Conservation (phyloP, 768 basidiomycete genomes). For the Kwoniella shandongensis region DNA sequence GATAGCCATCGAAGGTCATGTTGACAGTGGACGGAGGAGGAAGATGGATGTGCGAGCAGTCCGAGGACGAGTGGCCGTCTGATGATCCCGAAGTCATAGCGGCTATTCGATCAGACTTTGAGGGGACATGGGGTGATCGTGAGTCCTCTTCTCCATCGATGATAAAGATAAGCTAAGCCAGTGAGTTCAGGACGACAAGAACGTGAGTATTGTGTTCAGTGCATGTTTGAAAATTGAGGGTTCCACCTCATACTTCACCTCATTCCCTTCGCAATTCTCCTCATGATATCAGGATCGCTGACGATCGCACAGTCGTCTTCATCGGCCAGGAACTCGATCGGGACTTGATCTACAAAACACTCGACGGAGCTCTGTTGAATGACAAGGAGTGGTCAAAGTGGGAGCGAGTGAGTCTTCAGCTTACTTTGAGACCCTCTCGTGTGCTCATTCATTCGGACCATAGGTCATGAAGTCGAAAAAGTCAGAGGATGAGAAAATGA, state of each 20-base stretch:
- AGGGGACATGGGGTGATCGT: constrained; percentile 53
- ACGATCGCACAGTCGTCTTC: constrained; percentile 23
- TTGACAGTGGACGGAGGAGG: constrained; percentile 46
- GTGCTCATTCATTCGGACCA: background rate
- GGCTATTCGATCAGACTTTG: constrained; percentile 49
- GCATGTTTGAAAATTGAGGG: no score
- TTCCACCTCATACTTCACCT: background rate
- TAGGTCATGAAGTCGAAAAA: constrained; percentile 27
- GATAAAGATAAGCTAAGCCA: background rate
- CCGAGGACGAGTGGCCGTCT: constrained; percentile 42
- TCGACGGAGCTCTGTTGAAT: constrained; percentile 41
- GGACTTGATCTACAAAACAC: constrained; percentile 36
- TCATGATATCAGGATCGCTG: background rate
- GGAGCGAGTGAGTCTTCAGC: constrained; percentile 31
- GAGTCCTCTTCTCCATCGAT: constrained; percentile 26
- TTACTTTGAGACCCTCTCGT: constrained; percentile 3
- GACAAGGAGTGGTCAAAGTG: constrained; percentile 48
- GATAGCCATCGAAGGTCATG: constrained; percentile 33
- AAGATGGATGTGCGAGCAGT: constrained; percentile 47
- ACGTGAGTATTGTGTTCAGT: constrained; percentile 38
- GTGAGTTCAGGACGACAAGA: constrained; percentile 19
- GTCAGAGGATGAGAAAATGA: constrained; percentile 32
- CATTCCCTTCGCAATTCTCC: constrained; percentile 16
- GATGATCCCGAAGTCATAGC: constrained; percentile 37
- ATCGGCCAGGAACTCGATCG: constrained; percentile 34